These are phyloP conservation scores for Saraca asoca DNA, from an alignment of 331 rosid genomes.

Conservation along the genomic window DNA sequence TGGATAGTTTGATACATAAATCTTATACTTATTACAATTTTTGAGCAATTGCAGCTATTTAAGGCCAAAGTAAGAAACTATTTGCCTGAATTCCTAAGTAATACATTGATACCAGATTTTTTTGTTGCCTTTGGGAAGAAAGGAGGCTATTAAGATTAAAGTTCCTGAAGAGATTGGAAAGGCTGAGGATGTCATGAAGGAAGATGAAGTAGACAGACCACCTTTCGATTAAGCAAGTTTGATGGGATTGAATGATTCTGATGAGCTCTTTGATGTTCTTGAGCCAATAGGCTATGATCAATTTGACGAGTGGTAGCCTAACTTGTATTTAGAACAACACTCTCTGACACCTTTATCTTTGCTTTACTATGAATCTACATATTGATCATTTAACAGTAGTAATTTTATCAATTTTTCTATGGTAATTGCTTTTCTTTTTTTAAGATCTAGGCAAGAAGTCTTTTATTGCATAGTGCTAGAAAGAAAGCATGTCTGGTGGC, in stretches of 20 bases:
- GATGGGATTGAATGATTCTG: slow-evolving; percentile 70
- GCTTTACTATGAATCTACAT: slow-evolving; percentile 1
- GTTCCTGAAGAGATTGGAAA: slow-evolving; percentile 36
- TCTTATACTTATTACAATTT: neutral
- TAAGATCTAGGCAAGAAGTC: slow-evolving; percentile 71
- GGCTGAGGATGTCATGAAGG: slow-evolving; percentile 45
- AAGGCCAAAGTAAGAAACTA: slow-evolving; percentile 48
- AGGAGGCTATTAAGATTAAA: slow-evolving; percentile 48
- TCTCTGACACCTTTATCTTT: slow-evolving; percentile 44
- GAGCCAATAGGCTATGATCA: slow-evolving; percentile 62
- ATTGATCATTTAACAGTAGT: neutral
- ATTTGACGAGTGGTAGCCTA: slow-evolving; percentile 64
- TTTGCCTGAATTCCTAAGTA: slow-evolving; percentile 36
- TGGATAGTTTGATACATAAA: neutral
- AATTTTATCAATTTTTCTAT: neutral
- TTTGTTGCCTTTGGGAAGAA: slow-evolving; percentile 39
- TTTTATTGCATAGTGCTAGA: slow-evolving; percentile 89
- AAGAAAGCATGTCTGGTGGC: slow-evolving; percentile 85
- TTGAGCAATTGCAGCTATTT: slow-evolving; percentile 43
- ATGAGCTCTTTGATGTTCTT: slow-evolving; percentile 88
- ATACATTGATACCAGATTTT: slow-evolving; percentile 40
- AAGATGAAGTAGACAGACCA: slow-evolving; percentile 46
- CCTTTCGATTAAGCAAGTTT: slow-evolving; percentile 49
- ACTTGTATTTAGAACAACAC: slow-evolving; percentile 42
- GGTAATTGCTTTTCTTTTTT: slow-evolving; percentile 20